Conservation (phyloP, 768 basidiomycete species). For the Pulveroboletus sp. region DNA sequence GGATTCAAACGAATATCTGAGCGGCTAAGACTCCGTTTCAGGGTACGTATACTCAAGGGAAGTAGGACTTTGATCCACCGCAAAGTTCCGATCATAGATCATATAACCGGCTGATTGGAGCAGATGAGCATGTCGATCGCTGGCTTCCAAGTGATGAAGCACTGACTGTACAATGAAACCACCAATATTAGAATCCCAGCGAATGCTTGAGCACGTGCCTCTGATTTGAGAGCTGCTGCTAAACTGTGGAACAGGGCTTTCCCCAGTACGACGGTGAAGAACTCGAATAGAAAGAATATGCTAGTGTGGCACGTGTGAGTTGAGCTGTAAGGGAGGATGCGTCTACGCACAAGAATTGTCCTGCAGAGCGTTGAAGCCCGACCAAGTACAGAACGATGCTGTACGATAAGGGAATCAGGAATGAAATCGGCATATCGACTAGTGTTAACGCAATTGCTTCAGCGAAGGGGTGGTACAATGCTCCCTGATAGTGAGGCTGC, state of each 20-base stretch:
- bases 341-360: slow-evolving; percentile 61
- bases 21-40: slow-evolving; percentile 32
- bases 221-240: slow-evolving; percentile 54
- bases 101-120: slow-evolving; percentile 42
- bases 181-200: slow-evolving; percentile 50
- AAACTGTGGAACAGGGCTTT: slow-evolving; percentile 72
- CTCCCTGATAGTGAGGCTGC: slow-evolving; percentile 39
- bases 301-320: slow-evolving; percentile 27
- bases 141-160: not conserved
- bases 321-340: not conserved
- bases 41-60: slow-evolving; percentile 29
- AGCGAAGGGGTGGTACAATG: slow-evolving; percentile 50
- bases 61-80: slow-evolving; percentile 55
- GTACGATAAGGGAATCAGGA: slow-evolving; percentile 35
- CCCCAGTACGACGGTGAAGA: slow-evolving; percentile 59
- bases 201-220: slow-evolving; percentile 60
- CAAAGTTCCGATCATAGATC: slow-evolving; percentile 66
- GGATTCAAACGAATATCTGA: slow-evolving; percentile 65
- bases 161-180: slow-evolving; percentile 46
- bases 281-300: slow-evolving; percentile 55
- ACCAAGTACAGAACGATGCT: slow-evolving; percentile 51
- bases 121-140: not conserved
- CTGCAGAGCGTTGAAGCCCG: slow-evolving; percentile 48
- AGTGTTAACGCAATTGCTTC: slow-evolving; percentile 45
- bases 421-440: slow-evolving; percentile 44